Evolutionary conservation across 129 eudicot genomes (phyloP), one percentile per base, ranked within the genome.

Genomic region (Kitagawia praeruptora): DNA sequence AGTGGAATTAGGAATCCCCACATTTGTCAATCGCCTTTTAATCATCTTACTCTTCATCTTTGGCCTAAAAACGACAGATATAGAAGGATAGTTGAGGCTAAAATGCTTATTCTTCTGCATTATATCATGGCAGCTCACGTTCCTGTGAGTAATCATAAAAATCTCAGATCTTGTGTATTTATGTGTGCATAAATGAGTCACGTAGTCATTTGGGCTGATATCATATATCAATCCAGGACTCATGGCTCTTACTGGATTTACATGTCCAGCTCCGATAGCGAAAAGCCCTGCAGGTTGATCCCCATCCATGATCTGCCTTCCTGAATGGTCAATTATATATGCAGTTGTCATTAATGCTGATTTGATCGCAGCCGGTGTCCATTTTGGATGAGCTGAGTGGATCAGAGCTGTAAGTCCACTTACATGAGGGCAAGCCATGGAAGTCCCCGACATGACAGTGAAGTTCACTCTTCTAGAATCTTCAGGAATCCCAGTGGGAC

Each of bases 381-480:
- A 95, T 66, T 81, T 90, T 8, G 99, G 99, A 80, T 92, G 90
- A 76, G 93, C 99, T 1, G 98, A 82, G 78, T 80, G 93, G 47
- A 95, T 80, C 83, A 95, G 85, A 9, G 99, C 97, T 5, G 91
- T 86, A 45, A 95, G 85, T 66, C 99, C 98, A 38, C 99, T 90
- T 56, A 88, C 98, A 77, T 94, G 98, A 25, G 98, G 98, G 73
- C 98, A 92, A 16, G 98, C 88, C 98, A 95, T 95, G 74, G 99
- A 95, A 39, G 99, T 92, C 46, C 99, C 99, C 0, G 99, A 95
- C 96, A 95, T 85, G 66, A 95, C 88, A 25, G 90, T 92, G 63
- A 95, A 95, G 86, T 95, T 90, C 61, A 85, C 97, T 71, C 96
- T 90, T 85, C 99, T 89, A 79, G 91, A 80, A 87, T 95, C 99